phyloP scores from a whole-genome alignment of 2,329 filamentous ascomycete genomes.

The Sporothrix pseudoabietina region DNA sequence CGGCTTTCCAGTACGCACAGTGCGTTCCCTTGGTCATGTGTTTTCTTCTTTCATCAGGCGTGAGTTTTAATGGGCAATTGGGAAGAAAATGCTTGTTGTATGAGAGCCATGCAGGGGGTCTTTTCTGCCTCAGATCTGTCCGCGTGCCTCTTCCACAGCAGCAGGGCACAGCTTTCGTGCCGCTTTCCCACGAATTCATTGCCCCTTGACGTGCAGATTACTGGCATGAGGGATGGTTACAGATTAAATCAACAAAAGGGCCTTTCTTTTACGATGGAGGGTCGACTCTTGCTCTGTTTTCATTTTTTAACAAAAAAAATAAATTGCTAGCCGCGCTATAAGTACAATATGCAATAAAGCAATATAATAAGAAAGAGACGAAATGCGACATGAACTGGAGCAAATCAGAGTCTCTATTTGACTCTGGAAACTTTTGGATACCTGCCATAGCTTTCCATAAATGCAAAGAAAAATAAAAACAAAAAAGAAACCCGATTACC shows the following conservation, averaged over 20 bases:
- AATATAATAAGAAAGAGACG: background rate
- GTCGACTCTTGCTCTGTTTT: background rate
- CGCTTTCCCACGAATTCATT: background rate
- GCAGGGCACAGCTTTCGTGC: background rate
- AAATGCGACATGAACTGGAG: constrained; percentile 6
- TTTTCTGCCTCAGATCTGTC: constrained; percentile 16
- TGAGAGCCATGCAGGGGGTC: constrained; percentile 18
- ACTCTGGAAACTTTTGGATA: constrained; percentile 14
- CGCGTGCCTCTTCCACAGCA: constrained; percentile 1
- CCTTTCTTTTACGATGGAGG: background rate
- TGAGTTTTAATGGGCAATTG: background rate
- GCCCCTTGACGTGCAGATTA: background rate
- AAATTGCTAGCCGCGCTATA: background rate
- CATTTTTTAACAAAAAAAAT: background rate
- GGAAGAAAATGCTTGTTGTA: background rate
- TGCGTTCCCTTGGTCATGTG: background rate
- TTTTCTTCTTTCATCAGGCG: background rate
- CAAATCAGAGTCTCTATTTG: constrained; percentile 7
- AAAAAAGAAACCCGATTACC: background rate
- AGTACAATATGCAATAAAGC: constrained; percentile 14
- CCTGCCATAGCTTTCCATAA: constrained; percentile 6
- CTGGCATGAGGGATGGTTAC: background rate
- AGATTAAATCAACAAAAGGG: background rate
- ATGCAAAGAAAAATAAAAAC: background rate
- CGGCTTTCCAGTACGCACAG: background rate